Evolutionary conservation across 169 alveolate species (phyloP).

Genomic region (Cryptosporidium felis): DNA sequence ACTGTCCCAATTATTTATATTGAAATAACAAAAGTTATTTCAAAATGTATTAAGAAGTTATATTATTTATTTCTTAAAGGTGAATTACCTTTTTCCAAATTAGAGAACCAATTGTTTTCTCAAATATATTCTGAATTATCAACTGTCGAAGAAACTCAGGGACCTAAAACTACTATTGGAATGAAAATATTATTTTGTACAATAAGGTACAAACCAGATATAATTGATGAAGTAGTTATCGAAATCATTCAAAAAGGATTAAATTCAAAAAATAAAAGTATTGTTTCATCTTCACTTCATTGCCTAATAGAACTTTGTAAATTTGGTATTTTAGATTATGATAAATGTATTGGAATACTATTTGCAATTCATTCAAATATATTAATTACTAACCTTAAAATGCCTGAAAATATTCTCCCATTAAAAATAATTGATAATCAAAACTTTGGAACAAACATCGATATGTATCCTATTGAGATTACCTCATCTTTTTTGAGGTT

Average conservation of each 20-base stretch:
- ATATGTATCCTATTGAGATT: neutral
- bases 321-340: slow-evolving; percentile 39
- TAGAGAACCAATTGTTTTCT: neutral
- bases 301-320: slow-evolving; percentile 56
- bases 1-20: slow-evolving; percentile 31
- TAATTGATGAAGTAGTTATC: slow-evolving; percentile 40
- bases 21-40: neutral
- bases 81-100: slow-evolving; percentile 59
- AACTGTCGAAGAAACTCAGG: neutral
- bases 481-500: slow-evolving; percentile 41
- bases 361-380: slow-evolving; percentile 26
- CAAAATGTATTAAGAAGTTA: neutral
- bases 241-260: slow-evolving; percentile 43
- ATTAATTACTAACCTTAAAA: neutral
- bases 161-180: no score
- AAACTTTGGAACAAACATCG: neutral
- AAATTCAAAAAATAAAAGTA: neutral
- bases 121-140: slow-evolving; percentile 27
- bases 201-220: slow-evolving; percentile 52
- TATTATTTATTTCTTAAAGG: slow-evolving; percentile 34
- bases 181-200: slow-evolving; percentile 6
- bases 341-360: slow-evolving; percentile 28
- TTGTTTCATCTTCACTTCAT: slow-evolving; percentile 63
- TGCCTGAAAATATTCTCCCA: slow-evolving; percentile 2
- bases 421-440: neutral